Conservation (phyloP, 1,284 basidiomycete species). For the Cystodermella granulosa region DNA sequence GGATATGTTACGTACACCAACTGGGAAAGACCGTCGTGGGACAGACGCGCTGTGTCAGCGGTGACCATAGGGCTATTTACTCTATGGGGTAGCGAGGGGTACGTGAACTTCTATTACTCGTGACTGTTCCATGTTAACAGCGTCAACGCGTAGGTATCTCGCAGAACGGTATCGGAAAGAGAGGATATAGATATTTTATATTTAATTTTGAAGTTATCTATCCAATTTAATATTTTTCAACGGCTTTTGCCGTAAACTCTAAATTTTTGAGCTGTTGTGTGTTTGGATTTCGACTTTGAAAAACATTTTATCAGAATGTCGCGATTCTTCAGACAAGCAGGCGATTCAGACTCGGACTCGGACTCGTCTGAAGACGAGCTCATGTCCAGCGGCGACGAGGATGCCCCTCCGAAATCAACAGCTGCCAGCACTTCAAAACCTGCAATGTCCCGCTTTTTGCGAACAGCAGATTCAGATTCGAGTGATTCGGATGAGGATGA, state of each 20-base stretch:
- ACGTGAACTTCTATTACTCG: conserved; percentile 24
- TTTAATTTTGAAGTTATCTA: neutral
- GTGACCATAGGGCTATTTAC: conserved; percentile 61
- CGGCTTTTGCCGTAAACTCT: neutral
- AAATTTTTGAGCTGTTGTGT: neutral
- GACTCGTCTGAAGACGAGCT: conserved; percentile 79
- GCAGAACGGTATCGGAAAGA: neutral
- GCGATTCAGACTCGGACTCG: conserved; percentile 74
- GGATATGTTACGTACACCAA: conserved; percentile 67
- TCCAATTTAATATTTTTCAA: neutral
- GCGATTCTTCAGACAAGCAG: conserved; percentile 80
- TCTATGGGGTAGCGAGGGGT: conserved; percentile 71
- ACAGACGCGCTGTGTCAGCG: conserved; percentile 60
- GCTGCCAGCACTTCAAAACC: conserved; percentile 51
- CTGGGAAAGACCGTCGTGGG: conserved; percentile 69
- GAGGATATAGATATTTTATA: neutral
- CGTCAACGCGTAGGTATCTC: too few relatives aligned
- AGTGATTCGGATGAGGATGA: conserved; percentile 44
- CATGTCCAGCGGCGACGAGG: conserved; percentile 71
- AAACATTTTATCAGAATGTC: conserved; percentile 63
- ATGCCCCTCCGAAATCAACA: conserved; percentile 47
- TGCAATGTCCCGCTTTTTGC: conserved; percentile 72
- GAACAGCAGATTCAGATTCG: conserved; percentile 49
- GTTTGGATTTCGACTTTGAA: neutral
- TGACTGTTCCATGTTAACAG: too few relatives aligned